These are phyloP conservation scores for Yamadazyma oceani DNA, from an alignment of 1,139 yeast genomes.

Conservation along the genomic window DNA sequence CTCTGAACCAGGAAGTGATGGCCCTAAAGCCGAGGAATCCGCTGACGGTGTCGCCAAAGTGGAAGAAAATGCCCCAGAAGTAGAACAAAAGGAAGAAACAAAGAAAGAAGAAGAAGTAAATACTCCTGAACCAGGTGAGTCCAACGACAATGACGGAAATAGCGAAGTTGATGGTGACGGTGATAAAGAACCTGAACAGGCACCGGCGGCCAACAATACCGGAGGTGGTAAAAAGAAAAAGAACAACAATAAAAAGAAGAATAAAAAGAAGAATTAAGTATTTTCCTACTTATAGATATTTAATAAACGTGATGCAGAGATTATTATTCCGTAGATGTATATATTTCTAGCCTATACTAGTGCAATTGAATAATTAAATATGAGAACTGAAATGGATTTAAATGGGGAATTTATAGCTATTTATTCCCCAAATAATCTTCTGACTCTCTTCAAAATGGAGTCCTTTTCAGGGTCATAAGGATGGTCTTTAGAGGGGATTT, in stretches of 20 bases:
- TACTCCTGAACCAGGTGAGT: constrained; percentile 9
- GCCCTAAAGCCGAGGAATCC: constrained; percentile 2
- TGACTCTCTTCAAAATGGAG: constrained; percentile 88
- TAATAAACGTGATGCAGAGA: background rate
- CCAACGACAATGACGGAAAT: constrained; percentile 1
- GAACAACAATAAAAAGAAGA: constrained; percentile 11
- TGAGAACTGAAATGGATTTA: background rate
- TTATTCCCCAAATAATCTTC: constrained; percentile 90
- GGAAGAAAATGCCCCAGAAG: constrained; percentile 8
- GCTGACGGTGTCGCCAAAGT: constrained; percentile 6
- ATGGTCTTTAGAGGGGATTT: constrained; percentile 97
- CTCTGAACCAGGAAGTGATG: background rate
- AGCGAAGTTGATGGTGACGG: constrained; percentile 2
- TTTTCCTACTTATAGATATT: background rate
- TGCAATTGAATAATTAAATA: background rate
- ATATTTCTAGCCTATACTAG: too few relatives aligned
- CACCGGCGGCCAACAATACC: constrained; percentile 11
- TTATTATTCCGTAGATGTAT: background rate
- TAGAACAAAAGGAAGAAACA: constrained; percentile 5
- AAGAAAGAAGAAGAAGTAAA: constrained; percentile 4
- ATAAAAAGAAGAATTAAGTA: constrained; percentile 12
- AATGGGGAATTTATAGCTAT: background rate
- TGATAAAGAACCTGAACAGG: constrained; percentile 9
- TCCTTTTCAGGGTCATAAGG: constrained; percentile 99
- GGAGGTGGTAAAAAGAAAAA: constrained; percentile 8